phyloP scores from a whole-genome alignment of 495 filamentous ascomycete genomes.

The Cercophora newfieldiana region DNA sequence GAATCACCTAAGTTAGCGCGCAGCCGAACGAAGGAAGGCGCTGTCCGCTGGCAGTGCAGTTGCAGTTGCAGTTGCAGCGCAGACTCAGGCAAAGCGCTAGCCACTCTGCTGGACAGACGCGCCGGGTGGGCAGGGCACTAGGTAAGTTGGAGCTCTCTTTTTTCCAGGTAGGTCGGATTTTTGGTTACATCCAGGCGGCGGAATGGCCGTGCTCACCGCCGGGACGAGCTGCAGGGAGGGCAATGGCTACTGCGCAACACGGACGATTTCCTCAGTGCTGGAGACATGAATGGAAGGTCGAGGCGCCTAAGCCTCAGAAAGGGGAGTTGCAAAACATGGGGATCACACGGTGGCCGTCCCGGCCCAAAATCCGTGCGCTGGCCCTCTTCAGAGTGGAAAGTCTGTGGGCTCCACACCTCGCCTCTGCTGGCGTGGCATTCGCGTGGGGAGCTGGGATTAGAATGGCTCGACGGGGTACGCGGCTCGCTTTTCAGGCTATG shows the following conservation, averaged over 20 bases:
- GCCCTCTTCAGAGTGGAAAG: too few relatives aligned
- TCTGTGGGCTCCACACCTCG: too few relatives aligned
- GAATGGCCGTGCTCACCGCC: neutral
- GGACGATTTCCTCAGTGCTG: neutral
- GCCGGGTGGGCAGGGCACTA: too few relatives aligned
- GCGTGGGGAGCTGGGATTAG: neutral
- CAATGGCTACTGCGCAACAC: neutral
- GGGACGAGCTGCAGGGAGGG: neutral
- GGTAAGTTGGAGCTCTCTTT: too few relatives aligned
- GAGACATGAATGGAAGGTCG: neutral
- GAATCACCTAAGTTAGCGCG: too few relatives aligned
- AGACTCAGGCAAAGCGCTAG: too few relatives aligned
- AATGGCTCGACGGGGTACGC: neutral
- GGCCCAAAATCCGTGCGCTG: neutral
- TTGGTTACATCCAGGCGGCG: neutral
- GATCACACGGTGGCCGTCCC: neutral
- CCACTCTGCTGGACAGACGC: too few relatives aligned
- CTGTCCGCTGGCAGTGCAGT: too few relatives aligned
- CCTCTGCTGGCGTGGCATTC: neutral
- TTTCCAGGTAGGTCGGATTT: too few relatives aligned
- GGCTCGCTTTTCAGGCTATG: neutral
- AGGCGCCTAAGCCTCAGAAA: too few relatives aligned
- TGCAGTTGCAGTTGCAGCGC: too few relatives aligned
- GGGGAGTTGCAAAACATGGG: neutral
- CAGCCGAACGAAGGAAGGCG: too few relatives aligned